phyloP scores from a whole-genome alignment of 306 rosid species.

The Vigna hirtella region DNA sequence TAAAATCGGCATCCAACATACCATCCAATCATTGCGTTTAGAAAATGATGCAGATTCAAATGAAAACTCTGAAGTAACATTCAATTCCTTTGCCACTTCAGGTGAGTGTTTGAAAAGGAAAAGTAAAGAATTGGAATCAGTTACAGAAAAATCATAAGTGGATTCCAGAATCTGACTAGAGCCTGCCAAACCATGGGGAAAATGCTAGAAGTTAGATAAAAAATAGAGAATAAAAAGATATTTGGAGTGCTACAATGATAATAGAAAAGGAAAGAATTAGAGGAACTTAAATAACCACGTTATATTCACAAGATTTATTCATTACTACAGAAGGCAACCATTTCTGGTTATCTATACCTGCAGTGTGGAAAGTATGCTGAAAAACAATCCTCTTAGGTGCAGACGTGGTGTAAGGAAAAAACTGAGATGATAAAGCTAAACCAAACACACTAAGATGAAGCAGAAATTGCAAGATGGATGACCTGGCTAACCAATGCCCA shows the following conservation, averaged over 20 bases:
- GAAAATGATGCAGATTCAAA: constrained; percentile 67
- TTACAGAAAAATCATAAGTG: constrained; percentile 83
- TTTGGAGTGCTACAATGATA: constrained; percentile 23
- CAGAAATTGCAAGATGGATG: constrained; percentile 78
- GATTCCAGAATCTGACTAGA: constrained; percentile 71
- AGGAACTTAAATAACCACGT: constrained; percentile 14
- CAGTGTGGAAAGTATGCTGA: constrained; percentile 75
- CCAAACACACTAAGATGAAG: constrained; percentile 76
- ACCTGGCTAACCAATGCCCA: constrained; percentile 82
- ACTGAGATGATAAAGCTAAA: constrained; percentile 86
- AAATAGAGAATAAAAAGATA: background rate
- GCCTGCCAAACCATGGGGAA: constrained; percentile 61
- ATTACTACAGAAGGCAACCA: background rate
- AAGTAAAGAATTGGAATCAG: constrained; percentile 90
- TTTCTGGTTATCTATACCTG: constrained; percentile 67
- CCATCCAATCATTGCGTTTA: constrained; percentile 79
- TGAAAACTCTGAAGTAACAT: constrained; percentile 65
- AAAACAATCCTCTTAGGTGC: constrained; percentile 93
- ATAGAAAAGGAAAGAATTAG: constrained; percentile 13
- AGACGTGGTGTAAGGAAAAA: constrained; percentile 82
- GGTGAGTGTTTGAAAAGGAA: constrained; percentile 89
- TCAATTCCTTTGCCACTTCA: constrained; percentile 80
- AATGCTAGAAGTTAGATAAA: constrained; percentile 9
- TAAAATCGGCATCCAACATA: constrained; percentile 43
- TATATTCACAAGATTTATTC: constrained; percentile 20